A percentile compares a stretch with the other conserved stretches of the same genome.
phyloP scores from a whole-genome alignment of 495 filamentous ascomycete species.

The Penicillium subrubescens region DNA sequence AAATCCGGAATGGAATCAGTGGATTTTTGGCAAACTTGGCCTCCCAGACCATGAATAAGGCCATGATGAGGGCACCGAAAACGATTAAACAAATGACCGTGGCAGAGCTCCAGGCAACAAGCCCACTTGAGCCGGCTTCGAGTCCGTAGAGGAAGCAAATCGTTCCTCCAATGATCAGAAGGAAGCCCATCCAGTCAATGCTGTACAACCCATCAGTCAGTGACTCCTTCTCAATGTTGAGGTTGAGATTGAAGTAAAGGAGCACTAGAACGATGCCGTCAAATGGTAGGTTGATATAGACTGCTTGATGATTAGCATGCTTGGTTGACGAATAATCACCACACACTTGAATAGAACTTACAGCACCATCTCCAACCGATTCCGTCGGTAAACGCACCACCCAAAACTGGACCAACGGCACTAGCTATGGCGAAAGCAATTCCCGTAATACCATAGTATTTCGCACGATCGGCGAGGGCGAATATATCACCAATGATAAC shows the following conservation, averaged over 20 bases:
- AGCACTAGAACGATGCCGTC: background rate
- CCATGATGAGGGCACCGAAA: constrained; percentile 5
- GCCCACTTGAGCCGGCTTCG: constrained; percentile 70
- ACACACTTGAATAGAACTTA: background rate
- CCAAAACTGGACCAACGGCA: background rate
- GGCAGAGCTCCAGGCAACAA: constrained; percentile 72
- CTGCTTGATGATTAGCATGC: background rate
- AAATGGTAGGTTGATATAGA: constrained; percentile 4
- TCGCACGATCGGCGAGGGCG: constrained; percentile 15
- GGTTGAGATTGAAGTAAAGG: background rate
- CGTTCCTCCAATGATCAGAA: constrained; percentile 70
- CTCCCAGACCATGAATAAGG: constrained; percentile 7
- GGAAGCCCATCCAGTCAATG: constrained; percentile 52
- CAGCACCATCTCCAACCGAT: constrained; percentile 5
- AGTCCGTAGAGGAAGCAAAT: constrained; percentile 81
- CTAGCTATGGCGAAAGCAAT: background rate
- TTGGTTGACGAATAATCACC: background rate
- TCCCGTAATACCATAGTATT: background rate
- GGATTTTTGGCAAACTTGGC: constrained; percentile 4
- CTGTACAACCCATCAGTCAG: background rate
- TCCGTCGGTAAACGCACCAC: background rate
- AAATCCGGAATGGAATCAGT: constrained; percentile 8
- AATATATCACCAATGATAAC: constrained; percentile 74
- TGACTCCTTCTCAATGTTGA: background rate
- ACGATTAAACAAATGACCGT: constrained; percentile 74